Conservation (phyloP, 192 early-diverging fungal genomes). For the Coemansia sp. region DNA sequence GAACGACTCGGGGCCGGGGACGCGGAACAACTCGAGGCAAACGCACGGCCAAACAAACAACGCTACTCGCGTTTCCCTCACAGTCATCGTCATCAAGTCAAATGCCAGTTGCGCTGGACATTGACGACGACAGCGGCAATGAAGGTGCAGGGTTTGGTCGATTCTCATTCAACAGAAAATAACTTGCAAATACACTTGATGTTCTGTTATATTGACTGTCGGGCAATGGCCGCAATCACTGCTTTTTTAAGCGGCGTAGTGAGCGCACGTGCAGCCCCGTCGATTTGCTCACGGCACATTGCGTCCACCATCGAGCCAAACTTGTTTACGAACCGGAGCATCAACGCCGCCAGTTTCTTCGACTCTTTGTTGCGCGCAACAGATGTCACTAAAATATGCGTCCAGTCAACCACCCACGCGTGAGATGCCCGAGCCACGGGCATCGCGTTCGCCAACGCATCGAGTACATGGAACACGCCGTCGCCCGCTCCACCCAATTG, state of each 20-base stretch:
- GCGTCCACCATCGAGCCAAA: constrained; percentile 24
- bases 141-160: constrained; percentile 18
- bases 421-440: constrained; percentile 7
- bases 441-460: constrained; percentile 23
- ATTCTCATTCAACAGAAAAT: constrained; percentile 27
- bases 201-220: too few species aligned
- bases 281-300: constrained; percentile 18
- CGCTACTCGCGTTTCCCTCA: background rate
- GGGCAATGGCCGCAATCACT: constrained; percentile 14
- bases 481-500: constrained; percentile 2
- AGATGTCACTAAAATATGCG: constrained; percentile 11
- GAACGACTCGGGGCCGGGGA: constrained; percentile 11
- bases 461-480: constrained; percentile 23
- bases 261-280: constrained; percentile 22
- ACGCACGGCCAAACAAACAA: background rate
- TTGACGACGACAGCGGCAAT: constrained; percentile 10
- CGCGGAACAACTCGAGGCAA: background rate
- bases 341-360: constrained; percentile 35
- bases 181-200: background rate
- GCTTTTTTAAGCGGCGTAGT: constrained; percentile 35
- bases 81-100: constrained; percentile 29
- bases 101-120: constrained; percentile 16
- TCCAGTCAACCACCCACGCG: constrained; percentile 26
- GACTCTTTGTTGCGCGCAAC: constrained; percentile 13
- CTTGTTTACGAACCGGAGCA: constrained; percentile 46